Conservation (phyloP, 2,329 filamentous ascomycete genomes). For the Sporothrix humicola region DNA sequence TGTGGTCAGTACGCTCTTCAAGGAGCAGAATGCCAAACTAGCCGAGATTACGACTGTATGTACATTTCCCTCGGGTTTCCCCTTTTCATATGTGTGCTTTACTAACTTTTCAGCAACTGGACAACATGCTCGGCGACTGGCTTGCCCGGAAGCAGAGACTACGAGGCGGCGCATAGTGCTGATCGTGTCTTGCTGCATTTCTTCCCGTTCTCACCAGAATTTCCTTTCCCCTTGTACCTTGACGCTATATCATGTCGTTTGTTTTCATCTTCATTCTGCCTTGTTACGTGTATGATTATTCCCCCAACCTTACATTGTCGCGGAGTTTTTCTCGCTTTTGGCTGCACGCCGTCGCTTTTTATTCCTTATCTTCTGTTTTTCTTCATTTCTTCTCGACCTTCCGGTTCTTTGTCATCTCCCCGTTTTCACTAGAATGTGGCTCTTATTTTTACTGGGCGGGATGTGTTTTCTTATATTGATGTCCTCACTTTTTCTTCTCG, state of each 20-base stretch:
- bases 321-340: slow-evolving; percentile 25
- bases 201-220: not conserved
- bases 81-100: not conserved
- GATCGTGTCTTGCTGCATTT: not conserved
- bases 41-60: slow-evolving; percentile 77
- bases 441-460: not conserved
- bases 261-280: not conserved
- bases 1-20: slow-evolving; percentile 78
- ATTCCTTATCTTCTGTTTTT: not conserved
- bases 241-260: slow-evolving; percentile 20
- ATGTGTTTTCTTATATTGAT: slow-evolving; percentile 5
- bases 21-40: slow-evolving; percentile 83
- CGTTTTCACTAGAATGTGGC: slow-evolving; percentile 14
- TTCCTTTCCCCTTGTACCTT: not conserved
- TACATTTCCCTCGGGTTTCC: slow-evolving; percentile 35
- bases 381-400: not conserved
- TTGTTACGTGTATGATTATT: slow-evolving; percentile 34
- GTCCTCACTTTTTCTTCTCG: not conserved
- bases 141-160: slow-evolving; percentile 67
- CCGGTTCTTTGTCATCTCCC: not conserved
- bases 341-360: slow-evolving; percentile 4
- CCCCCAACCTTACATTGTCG: slow-evolving; percentile 38
- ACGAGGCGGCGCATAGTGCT: slow-evolving; percentile 27
- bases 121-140: slow-evolving; percentile 85
- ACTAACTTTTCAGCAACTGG: slow-evolving; percentile 64